These are phyloP conservation scores for Tilletia caries DNA, from an alignment of 1,284 basidiomycete species.

Conservation along the genomic window DNA sequence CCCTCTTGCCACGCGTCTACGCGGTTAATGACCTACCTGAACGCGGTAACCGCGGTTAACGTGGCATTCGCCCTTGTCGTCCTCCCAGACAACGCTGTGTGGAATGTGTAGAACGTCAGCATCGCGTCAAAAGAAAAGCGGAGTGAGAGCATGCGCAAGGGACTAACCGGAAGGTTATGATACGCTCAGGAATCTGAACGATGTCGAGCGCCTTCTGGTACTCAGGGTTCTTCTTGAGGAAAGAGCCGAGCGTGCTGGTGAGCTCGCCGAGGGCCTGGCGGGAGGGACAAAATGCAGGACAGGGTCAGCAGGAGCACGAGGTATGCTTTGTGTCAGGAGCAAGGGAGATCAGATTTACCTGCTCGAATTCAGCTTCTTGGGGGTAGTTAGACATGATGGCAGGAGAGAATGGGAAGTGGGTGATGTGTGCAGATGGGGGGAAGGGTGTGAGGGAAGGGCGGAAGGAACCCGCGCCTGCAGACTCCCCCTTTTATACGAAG, in stretches of 20 bases:
- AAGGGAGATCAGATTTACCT: slow-evolving; percentile 27
- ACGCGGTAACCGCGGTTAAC: slow-evolving; percentile 76
- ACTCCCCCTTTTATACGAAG: too few relatives aligned
- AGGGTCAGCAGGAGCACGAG: slow-evolving; percentile 1
- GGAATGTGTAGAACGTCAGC: slow-evolving; percentile 60
- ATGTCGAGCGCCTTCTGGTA: slow-evolving; percentile 71
- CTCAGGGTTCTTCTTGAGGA: slow-evolving; percentile 68
- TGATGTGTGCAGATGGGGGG: background rate
- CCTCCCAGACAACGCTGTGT: slow-evolving; percentile 66
- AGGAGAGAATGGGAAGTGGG: background rate
- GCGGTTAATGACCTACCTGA: slow-evolving; percentile 56
- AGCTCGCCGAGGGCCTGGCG: slow-evolving; percentile 65
- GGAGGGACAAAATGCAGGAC: background rate
- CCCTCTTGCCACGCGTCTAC: background rate
- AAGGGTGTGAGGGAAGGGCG: background rate
- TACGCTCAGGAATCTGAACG: slow-evolving; percentile 70
- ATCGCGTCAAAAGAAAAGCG: too few relatives aligned
- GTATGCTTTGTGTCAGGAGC: slow-evolving; percentile 2
- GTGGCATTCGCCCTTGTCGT: slow-evolving; percentile 56
- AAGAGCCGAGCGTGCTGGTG: slow-evolving; percentile 64
- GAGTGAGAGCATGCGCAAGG: background rate
- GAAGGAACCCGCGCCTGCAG: background rate
- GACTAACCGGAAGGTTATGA: slow-evolving; percentile 58
- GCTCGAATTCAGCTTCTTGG: slow-evolving; percentile 63
- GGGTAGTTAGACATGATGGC: slow-evolving; percentile 49